Evolutionary conservation across 2,329 filamentous ascomycete genomes (phyloP).

Genomic region (Venturia effusa): DNA sequence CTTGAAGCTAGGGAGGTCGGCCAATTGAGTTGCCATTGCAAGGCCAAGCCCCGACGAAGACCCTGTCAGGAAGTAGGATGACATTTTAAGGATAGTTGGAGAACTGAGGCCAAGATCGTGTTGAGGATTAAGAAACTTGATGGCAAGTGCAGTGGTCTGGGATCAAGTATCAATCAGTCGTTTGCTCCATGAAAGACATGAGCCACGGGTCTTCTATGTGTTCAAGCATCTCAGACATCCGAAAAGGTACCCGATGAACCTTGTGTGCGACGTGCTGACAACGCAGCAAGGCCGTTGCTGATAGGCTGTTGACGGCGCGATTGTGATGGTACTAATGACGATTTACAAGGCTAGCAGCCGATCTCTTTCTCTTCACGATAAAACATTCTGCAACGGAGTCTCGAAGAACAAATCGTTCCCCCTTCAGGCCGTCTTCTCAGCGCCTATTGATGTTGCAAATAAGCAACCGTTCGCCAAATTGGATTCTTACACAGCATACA

Average conservation of each 20-base stretch:
- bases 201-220: no score
- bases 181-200: no score
- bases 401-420: background rate
- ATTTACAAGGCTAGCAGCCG: background rate
- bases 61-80: constrained; percentile 6
- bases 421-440: background rate
- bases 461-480: background rate
- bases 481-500: background rate
- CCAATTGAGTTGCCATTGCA: background rate
- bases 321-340: background rate
- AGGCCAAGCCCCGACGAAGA: background rate
- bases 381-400: background rate
- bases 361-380: background rate
- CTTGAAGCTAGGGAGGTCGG: background rate
- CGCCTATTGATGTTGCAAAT: background rate
- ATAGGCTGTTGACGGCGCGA: background rate
- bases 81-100: no score
- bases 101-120: no score
- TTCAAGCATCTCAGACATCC: no score
- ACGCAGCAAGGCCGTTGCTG: background rate
- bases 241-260: no score
- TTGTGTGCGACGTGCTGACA: background rate
- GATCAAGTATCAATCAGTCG: no score
- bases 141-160: no score
- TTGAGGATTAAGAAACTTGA: no score